phyloP scores from a whole-genome alignment of 495 filamentous ascomycete genomes.

The Penicillium silybi region DNA sequence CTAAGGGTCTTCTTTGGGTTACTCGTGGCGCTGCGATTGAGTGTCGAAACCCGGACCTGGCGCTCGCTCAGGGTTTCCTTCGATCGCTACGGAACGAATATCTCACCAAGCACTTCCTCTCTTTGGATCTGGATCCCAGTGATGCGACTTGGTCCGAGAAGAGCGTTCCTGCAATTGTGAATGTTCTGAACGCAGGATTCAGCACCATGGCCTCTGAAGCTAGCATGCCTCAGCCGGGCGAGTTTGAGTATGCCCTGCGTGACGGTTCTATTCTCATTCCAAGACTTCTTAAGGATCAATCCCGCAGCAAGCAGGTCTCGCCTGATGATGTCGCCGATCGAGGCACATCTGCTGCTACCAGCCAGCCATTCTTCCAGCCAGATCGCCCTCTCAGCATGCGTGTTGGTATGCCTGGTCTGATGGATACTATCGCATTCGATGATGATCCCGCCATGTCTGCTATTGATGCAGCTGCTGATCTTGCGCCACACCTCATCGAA shows the following conservation, averaged over 20 bases:
- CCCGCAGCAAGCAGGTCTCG: no score
- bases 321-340: no score
- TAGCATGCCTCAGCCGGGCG: neutral
- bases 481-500: constrained; percentile 10
- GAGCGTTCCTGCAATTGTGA: neutral
- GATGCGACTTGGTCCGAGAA: neutral
- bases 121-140: constrained; percentile 20
- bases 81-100: constrained; percentile 19
- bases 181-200: neutral
- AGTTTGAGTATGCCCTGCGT: neutral
- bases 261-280: neutral
- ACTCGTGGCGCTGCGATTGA: constrained; percentile 17
- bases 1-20: constrained; percentile 19
- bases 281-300: no score
- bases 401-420: constrained; percentile 19
- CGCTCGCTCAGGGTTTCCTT: constrained; percentile 16
- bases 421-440: constrained; percentile 13
- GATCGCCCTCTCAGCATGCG: constrained; percentile 17
- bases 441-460: no score
- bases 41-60: constrained; percentile 2
- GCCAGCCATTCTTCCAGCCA: neutral
- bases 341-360: neutral
- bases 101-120: constrained; percentile 3
- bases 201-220: neutral
- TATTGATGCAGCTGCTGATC: no score